Evolutionary conservation across 2,329 filamentous ascomycete genomes (phyloP), one percentile per base, ranked within the genome.

Genomic region (Calonectria honghensis): DNA sequence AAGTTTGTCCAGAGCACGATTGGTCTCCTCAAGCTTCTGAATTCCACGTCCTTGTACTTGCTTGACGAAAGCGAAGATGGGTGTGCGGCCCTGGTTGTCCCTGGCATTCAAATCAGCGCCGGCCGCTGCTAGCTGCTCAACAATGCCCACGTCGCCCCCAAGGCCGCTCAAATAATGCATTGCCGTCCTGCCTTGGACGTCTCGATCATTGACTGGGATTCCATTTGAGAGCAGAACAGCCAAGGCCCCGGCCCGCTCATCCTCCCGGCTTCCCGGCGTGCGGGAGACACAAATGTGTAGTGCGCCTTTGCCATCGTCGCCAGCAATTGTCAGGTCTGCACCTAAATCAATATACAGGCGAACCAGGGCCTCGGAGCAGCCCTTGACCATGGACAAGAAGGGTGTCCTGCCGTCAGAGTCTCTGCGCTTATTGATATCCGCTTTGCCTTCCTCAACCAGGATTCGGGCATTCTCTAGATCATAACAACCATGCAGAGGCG

Each of bases 361-460:
- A n/a, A 73, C 29, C 0, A 50, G 10, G 4, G 39, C 32, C 4
- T 29, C 1, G 50, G 41, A 6, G 32, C 50, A 7, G 6, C 0
- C 1, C 3, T 37, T 4, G 16, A 78, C 10, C 29, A 70, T 24
- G 18, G 63, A 59, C 2, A 81, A 50, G 16, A 84, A 76, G 13
- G 82, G 82, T 1, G 80, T 82, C 11, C 48, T 59, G 14, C 81
- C 80, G 39, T 77, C 57, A 4, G 20, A 63, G 18, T 2, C 65
- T 51, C 35, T 51, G 64, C 13, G 76, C 72, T 11, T 41, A 59
- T 85, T 81, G 48, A 84, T 73, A n/a, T 82, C 66, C 2, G 74
- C 78, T 11, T 78, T 69, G 1, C 78, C 78, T 5, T 75, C 45
- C 31, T 82, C 73, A 6, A 83, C 59, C 0, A 85, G 74, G 11